phyloP scores from a whole-genome alignment of 2,329 filamentous ascomycete genomes.

The Proliferodiscus dingleyae region DNA sequence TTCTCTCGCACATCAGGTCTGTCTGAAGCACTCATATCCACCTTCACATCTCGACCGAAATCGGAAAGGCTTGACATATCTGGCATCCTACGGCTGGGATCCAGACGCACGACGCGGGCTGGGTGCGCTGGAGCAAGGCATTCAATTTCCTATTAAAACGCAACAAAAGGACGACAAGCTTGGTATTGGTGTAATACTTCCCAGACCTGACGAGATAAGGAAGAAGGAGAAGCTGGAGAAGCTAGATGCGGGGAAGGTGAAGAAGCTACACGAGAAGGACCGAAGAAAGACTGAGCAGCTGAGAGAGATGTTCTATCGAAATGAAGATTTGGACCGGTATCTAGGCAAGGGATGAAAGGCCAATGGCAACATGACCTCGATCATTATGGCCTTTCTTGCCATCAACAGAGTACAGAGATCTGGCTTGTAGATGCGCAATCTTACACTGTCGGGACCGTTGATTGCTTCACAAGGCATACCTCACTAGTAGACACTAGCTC shows the following conservation, averaged over 20 bases:
- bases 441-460: too few relatives aligned
- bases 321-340: conserved; percentile 72
- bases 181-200: conserved; percentile 59
- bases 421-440: too few relatives aligned
- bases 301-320: conserved; percentile 66
- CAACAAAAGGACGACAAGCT: conserved; percentile 66
- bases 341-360: conserved; percentile 20
- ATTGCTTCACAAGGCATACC: too few relatives aligned
- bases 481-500: too few relatives aligned
- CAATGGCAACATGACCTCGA: not conserved
- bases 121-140: conserved; percentile 63
- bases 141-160: conserved; percentile 69
- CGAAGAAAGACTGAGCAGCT: conserved; percentile 60
- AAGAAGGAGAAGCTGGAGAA: conserved; percentile 42
- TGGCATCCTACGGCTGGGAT: conserved; percentile 68
- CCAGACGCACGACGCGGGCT: conserved; percentile 68
- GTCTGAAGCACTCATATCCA: conserved; percentile 62
- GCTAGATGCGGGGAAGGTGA: conserved; percentile 66
- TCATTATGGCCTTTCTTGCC: not conserved
- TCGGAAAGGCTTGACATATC: conserved; percentile 63
- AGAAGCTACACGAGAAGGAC: conserved; percentile 56
- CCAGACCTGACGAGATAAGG: conserved; percentile 32
- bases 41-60: conserved; percentile 67
- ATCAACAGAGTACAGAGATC: too few relatives aligned
- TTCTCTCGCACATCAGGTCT: conserved; percentile 67